Evolutionary conservation across 2,329 filamentous ascomycete species (phyloP), one percentile per base, ranked within the genome.

Genomic region (Diaporthe velutina): DNA sequence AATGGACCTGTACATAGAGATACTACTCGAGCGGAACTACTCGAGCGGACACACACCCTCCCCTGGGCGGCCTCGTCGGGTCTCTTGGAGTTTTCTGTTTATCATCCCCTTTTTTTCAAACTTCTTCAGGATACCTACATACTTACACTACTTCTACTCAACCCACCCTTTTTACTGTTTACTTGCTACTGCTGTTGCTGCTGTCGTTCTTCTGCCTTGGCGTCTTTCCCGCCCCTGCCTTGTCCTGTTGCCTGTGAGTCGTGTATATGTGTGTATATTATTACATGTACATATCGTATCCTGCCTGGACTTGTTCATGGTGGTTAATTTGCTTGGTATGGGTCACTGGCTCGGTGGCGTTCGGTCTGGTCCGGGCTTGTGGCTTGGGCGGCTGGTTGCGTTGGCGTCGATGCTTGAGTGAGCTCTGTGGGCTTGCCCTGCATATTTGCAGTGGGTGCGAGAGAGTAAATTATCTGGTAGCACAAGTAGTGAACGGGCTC

Each of bases 121-220:
- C 57, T 54, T 54, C 45, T 67, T 67, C 68, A 60, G 68, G 68
- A 71, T 71, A 71, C 64, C 64, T 68, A 68, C 48, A 38, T 68
- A 50, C 30, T 71, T 71, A 40, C 68, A 54, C 45, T 71, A 38
- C 68, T 60, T 71, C 54, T 60, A 19, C 42, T 58, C 38, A 35
- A 28, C 35, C 19, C 12, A 13, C 22, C 28, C 40, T 15, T 50
- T 50, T 28, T 12, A 25, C n/a, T 28, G n/a, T 28, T 45, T 15
- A n/a, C n/a, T n/a, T n/a, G n/a, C n/a, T n/a, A n/a, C n/a, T n/a
- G 9, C 38, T 28, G 3, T 17, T 64, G 9, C 28, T 7, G 22
- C 28, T 9, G 6, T 40, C 35, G 35, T 40, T 30, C 30, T 52
- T 52, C 22, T 50, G 61, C 17, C 28, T 25, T 19, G 1, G 22